These are phyloP conservation scores for Bretschneidera sinensis DNA, from an alignment of 345 rosid species.

Conservation along the genomic window DNA sequence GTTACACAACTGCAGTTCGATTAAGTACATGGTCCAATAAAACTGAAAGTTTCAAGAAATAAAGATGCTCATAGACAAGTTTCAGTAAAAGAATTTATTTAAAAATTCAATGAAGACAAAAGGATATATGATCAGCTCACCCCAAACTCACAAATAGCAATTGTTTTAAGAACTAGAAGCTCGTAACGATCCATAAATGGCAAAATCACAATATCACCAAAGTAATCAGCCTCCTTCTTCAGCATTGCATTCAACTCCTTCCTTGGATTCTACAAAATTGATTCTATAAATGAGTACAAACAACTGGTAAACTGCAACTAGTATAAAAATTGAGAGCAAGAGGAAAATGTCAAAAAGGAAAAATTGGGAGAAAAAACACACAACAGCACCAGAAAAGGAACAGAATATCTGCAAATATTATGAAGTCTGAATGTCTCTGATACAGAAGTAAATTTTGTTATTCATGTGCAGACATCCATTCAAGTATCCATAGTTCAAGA, in stretches of 20 bases:
- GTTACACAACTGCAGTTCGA: constrained; percentile 1
- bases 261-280: constrained; percentile 63
- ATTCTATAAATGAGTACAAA: constrained; percentile 10
- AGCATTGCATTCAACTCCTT: constrained; percentile 88
- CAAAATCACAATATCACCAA: constrained; percentile 82
- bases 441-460: too few relatives aligned
- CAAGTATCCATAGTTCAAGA: too few relatives aligned
- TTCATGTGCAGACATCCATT: too few relatives aligned
- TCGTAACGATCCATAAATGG: constrained; percentile 98
- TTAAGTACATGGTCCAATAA: background rate
- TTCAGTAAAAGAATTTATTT: too few relatives aligned
- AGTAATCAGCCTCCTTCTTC: constrained; percentile 90
- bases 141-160: constrained; percentile 95
- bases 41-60: too few relatives aligned
- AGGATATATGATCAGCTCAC: constrained; percentile 37
- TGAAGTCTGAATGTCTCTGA: too few relatives aligned
- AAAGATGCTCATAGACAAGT: background rate
- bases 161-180: constrained; percentile 93
- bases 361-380: background rate
- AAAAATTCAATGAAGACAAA: constrained; percentile 12
- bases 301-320: background rate
- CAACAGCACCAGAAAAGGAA: too few relatives aligned
- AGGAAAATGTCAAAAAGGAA: constrained; percentile 1
- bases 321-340: constrained; percentile 1
- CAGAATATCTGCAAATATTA: too few relatives aligned